These are phyloP conservation scores for Streptanthus diversifolius DNA, from an alignment of 345 rosid genomes.

Conservation along the genomic window DNA sequence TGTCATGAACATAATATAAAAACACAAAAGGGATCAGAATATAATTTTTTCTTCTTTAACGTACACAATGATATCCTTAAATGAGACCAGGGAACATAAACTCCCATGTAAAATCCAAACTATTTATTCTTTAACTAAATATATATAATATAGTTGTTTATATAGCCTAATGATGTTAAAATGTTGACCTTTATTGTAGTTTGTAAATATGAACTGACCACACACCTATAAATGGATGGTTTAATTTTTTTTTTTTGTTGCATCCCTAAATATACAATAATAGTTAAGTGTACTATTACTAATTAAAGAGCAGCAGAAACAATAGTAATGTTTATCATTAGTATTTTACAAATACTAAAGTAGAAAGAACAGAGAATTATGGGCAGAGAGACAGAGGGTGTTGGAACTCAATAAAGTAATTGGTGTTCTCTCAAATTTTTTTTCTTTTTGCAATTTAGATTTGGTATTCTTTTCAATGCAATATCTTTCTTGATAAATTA, in stretches of 20 bases:
- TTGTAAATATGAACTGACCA: conserved; percentile 3
- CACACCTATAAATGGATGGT: conserved; percentile 25
- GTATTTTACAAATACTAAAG: not conserved
- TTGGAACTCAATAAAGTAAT: no score
- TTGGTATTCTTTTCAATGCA: conserved; percentile 6
- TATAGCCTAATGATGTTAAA: conserved; percentile 18
- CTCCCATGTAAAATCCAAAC: not conserved
- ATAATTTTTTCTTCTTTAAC: conserved; percentile 3
- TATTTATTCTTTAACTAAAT: not conserved
- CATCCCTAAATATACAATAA: not conserved
- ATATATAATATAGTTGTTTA: not conserved
- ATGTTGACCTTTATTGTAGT: conserved; percentile 2
- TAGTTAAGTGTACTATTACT: not conserved
- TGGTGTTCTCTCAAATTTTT: no score
- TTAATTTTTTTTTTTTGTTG: not conserved
- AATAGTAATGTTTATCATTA: not conserved
- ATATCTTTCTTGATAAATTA: conserved; percentile 26
- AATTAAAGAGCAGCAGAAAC: conserved; percentile 9
- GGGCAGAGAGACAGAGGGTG: conserved; percentile 18
- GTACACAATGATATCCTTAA: conserved; percentile 36
- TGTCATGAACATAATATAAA: not conserved
- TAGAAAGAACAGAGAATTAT: not conserved
- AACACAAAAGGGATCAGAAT: not conserved
- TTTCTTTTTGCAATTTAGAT: not conserved
- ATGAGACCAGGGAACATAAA: conserved; percentile 29